phyloP scores from a whole-genome alignment of 1,284 basidiomycete genomes.

The Schizopora paradoxa region DNA sequence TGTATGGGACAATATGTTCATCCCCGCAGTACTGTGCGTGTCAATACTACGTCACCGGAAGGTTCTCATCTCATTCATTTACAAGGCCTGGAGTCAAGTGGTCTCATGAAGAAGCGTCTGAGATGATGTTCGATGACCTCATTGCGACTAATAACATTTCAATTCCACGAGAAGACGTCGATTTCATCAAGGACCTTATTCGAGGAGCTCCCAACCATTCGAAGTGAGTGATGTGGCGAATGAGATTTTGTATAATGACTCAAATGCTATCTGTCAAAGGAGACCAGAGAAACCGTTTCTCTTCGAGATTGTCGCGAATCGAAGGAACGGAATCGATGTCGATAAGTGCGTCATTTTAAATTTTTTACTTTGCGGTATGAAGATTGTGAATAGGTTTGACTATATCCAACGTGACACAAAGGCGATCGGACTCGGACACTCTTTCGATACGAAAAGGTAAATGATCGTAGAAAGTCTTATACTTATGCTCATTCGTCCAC shows the following conservation, averaged over 20 bases:
- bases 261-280: conserved; percentile 5
- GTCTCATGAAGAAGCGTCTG: conserved; percentile 66
- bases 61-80: conserved; percentile 16
- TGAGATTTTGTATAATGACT: not conserved
- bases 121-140: conserved; percentile 68
- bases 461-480: conserved; percentile 35
- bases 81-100: conserved; percentile 42
- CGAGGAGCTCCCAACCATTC: conserved; percentile 46
- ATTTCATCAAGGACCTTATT: conserved; percentile 67
- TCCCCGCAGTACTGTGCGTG: conserved; percentile 51
- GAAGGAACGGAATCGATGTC: conserved; percentile 73
- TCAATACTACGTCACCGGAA: conserved; percentile 3
- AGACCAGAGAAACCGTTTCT: conserved; percentile 41
- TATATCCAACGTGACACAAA: conserved; percentile 71
- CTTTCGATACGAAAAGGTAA: conserved; percentile 46
- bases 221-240: conserved; percentile 22
- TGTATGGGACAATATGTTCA: conserved; percentile 65
- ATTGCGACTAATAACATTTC: conserved; percentile 45
- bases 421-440: conserved; percentile 56
- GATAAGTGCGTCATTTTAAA: conserved; percentile 53
- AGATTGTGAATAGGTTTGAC: too few relatives aligned
- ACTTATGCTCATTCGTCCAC: not conserved
- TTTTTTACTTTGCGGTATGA: too few relatives aligned
- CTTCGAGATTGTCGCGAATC: conserved; percentile 74
- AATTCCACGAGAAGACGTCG: conserved; percentile 39